Evolutionary conservation across 352 stramenopile species (phyloP).

Genomic region (Globisporangium spinosum): DNA sequence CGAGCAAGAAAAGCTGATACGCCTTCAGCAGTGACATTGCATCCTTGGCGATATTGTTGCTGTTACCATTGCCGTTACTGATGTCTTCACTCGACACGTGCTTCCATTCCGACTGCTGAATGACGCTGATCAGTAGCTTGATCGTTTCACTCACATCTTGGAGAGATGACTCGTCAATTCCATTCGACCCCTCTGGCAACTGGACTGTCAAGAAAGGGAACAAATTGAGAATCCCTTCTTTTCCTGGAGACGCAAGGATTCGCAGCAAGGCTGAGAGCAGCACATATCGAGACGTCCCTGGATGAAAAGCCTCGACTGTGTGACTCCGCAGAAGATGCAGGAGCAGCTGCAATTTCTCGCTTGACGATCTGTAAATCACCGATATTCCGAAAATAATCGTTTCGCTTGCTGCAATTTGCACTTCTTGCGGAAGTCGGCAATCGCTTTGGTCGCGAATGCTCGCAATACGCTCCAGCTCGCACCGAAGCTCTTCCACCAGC

Average conservation of each 20-base stretch:
- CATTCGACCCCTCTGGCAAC: conserved; percentile 4
- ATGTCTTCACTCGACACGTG: not conserved
- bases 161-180: not conserved
- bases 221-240: conserved; percentile 66
- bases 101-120: conserved; percentile 17
- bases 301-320: conserved; percentile 24
- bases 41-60: conserved; percentile 23
- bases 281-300: conserved; percentile 40
- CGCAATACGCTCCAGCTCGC: conserved; percentile 49
- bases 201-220: conserved; percentile 34
- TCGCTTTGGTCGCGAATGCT: conserved; percentile 25
- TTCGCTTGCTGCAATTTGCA: conserved; percentile 57
- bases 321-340: conserved; percentile 56
- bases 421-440: conserved; percentile 9
- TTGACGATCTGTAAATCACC: conserved; percentile 55
- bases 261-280: conserved; percentile 56
- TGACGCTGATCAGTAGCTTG: conserved; percentile 34
- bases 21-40: conserved; percentile 59
- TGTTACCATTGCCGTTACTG: not conserved
- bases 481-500: conserved; percentile 34
- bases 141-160: conserved; percentile 36
- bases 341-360: conserved; percentile 67
- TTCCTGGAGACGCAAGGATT: conserved; percentile 48
- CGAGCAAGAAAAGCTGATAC: conserved; percentile 76
- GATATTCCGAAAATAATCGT: conserved; percentile 64